Base-by-base conservation (phyloP, 2,329 filamentous ascomycete species). In the Emergomyces africanus region DNA sequence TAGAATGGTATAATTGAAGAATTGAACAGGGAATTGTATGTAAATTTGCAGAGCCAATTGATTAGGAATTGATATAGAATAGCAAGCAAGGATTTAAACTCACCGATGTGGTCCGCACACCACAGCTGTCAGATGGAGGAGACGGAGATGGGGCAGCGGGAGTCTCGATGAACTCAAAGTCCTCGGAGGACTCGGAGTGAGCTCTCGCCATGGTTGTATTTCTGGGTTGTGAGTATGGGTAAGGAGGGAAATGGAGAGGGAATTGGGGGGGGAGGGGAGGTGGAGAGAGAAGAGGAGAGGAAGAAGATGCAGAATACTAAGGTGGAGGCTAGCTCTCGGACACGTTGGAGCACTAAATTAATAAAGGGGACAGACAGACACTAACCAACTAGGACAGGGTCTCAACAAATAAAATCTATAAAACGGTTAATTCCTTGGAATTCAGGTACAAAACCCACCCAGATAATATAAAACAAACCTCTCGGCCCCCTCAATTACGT, bases 21-120 rank as follows among this genome's bases (percentile, higher is more conserved):
- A 62, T 35, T 23, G 10, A 39, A 30, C 35, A 30, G 9, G 4
- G 42, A 25, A 9, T 14, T 33, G 20, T 5, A 3, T 20, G 23
- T 28, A 28, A 2, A 44, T 41, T 37, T 54, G 50, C 18, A 44
- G n/a, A 20, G 41, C 41, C 41, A 44, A 44, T 46, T 59, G 41
- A 54, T 30, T 44, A 60, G n/a, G 37, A 58, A 56, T 30, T 30
- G 18, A 10, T 54, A 41, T 30, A 25, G 4, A n/a, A 49, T 30
- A 49, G 37, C 12, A 15, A 49, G 37, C 12, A 15, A 20, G 8
- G 30, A 59, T 50, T n/a, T n/a, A n/a, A 63, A 71, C 81, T 66
- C 76, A 85, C 83, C 65, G 79, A 76, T 57, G 83, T 85, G 46
- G 80, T 83, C 65, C 78, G 75, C 58, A 86, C 83, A 68, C 83